Evolutionary conservation across 805 yeast genomes (phyloP).

Genomic region (Myxozyma mucilagina): DNA sequence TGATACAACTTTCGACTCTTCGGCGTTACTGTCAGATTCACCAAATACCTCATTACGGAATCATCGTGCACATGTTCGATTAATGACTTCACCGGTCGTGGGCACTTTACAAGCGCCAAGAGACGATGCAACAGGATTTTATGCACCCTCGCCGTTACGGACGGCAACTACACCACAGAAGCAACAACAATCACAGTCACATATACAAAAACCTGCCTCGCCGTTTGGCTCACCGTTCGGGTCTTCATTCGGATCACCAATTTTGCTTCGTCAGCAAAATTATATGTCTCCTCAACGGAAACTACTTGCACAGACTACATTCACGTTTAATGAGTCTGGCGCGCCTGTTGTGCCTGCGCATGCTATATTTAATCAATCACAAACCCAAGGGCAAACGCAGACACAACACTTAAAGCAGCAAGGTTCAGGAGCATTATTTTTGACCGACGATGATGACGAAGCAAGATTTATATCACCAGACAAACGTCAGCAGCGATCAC

Average conservation of each 20-base stretch:
- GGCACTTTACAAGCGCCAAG: not conserved
- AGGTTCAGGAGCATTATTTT: slow-evolving; percentile 19
- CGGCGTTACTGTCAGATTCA: slow-evolving; percentile 20
- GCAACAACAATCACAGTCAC: not conserved
- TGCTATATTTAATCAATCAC: slow-evolving; percentile 3
- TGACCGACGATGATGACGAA: slow-evolving; percentile 39
- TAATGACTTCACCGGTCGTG: slow-evolving; percentile 34
- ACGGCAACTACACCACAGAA: slow-evolving; percentile 3
- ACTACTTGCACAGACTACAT: slow-evolving; percentile 24
- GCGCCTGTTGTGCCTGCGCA: slow-evolving; percentile 14
- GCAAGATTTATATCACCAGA: slow-evolving; percentile 41
- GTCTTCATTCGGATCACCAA: slow-evolving; percentile 26
- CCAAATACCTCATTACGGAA: slow-evolving; percentile 36
- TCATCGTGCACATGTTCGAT: slow-evolving; percentile 35
- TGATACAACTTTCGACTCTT: not conserved
- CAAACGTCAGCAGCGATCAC: slow-evolving; percentile 34
- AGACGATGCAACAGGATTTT: slow-evolving; percentile 1
- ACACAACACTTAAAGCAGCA: not conserved
- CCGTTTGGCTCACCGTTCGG: slow-evolving; percentile 16
- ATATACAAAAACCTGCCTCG: slow-evolving; percentile 3
- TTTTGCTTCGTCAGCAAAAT: slow-evolving; percentile 17
- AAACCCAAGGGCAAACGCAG: no score
- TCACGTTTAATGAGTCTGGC: slow-evolving; percentile 18
- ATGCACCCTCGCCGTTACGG: not conserved
- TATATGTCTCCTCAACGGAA: slow-evolving; percentile 29